Percentiles rank a stretch among this genome's conserved stretches.
These are phyloP conservation scores for Phylloporus rhodoxanthus DNA, from an alignment of 768 basidiomycete species.

Conservation along the genomic window DNA sequence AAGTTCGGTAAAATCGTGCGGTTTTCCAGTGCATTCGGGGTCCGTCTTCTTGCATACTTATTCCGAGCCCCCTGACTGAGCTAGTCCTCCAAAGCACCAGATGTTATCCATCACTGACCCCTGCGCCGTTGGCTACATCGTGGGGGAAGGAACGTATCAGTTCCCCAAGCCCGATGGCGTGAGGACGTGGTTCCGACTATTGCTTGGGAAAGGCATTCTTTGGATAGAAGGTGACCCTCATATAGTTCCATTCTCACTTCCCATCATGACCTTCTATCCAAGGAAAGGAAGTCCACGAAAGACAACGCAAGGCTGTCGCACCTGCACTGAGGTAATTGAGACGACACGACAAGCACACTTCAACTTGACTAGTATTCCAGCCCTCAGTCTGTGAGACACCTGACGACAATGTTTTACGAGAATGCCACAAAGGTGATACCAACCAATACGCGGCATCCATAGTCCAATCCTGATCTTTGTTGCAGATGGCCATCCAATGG, in stretches of 20 bases:
- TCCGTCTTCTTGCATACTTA: constrained; percentile 23
- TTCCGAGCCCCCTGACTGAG: constrained; percentile 7
- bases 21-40: constrained; percentile 55
- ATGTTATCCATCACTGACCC: constrained; percentile 53
- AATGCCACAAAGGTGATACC: constrained; percentile 39
- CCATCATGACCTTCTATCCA: constrained; percentile 1
- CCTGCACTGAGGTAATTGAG: constrained; percentile 49
- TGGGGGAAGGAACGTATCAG: constrained; percentile 48
- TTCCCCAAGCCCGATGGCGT: constrained; percentile 63
- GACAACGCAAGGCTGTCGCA: constrained; percentile 45
- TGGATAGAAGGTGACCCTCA: constrained; percentile 52
- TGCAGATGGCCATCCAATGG: constrained; percentile 46
- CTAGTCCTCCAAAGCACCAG: constrained; percentile 39
- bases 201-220: constrained; percentile 58
- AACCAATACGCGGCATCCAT: background rate
- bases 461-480: constrained; percentile 2
- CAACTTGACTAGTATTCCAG: constrained; percentile 24
- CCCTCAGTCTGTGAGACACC: constrained; percentile 46
- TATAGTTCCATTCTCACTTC: background rate
- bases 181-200: constrained; percentile 56
- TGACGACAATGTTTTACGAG: constrained; percentile 50
- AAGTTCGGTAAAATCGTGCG: constrained; percentile 49
- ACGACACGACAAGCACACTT: background rate
- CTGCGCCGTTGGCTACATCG: constrained; percentile 47
- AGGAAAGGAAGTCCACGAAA: constrained; percentile 56